A percentile compares a stretch with the other conserved stretches of the same genome.
phyloP scores from a whole-genome alignment of 495 filamentous ascomycete species.

The Acidiella bohemica region DNA sequence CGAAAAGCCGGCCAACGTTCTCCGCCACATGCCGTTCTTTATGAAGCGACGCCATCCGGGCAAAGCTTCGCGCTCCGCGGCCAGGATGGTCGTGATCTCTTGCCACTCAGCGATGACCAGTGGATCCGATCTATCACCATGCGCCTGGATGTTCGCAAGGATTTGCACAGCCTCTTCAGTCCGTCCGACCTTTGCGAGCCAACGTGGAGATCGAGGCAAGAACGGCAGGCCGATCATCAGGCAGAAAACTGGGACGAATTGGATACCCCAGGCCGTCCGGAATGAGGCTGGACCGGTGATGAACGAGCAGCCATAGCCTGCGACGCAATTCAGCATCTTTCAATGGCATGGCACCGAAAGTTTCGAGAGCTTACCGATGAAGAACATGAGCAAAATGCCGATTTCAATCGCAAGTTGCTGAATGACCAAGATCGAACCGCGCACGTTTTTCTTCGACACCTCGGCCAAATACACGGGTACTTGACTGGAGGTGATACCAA shows the following conservation, averaged over 20 bases:
- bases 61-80: constrained; percentile 41
- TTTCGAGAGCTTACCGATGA: constrained; percentile 36
- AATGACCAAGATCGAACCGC: constrained; percentile 57
- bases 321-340: too few relatives aligned
- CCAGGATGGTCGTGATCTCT: constrained; percentile 49
- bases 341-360: too few relatives aligned
- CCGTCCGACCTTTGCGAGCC: constrained; percentile 54
- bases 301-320: constrained; percentile 45
- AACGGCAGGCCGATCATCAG: constrained; percentile 54
- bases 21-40: constrained; percentile 54
- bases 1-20: constrained; percentile 53
- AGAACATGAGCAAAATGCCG: constrained; percentile 50
- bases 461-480: constrained; percentile 79
- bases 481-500: constrained; percentile 64
- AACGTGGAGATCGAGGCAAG: constrained; percentile 54
- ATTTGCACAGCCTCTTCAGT: constrained; percentile 52
- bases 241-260: constrained; percentile 52
- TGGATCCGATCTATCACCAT: constrained; percentile 50
- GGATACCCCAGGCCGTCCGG: constrained; percentile 59
- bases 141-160: constrained; percentile 56
- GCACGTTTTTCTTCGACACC: constrained; percentile 51
- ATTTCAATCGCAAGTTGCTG: constrained; percentile 64
- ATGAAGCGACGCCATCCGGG: constrained; percentile 47
- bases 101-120: constrained; percentile 59
- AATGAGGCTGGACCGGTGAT: constrained; percentile 49